These are phyloP conservation scores for Andrographis paniculata DNA, from an alignment of 305 asterid species.

Conservation along the genomic window DNA sequence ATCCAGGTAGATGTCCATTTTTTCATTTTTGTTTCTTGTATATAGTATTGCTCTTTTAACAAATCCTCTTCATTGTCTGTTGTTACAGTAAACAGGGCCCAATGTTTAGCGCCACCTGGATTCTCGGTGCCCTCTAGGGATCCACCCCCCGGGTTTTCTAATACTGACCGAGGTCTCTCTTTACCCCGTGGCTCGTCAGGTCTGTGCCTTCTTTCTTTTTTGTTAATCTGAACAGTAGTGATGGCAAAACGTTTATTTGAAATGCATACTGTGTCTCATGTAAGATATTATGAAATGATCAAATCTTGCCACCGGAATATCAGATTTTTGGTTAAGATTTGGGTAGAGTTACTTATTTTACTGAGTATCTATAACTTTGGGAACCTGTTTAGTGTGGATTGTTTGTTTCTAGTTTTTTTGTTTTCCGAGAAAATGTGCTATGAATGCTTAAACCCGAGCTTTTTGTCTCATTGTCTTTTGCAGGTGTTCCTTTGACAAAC, in stretches of 20 bases:
- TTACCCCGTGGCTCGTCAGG: constrained; percentile 53
- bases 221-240: neutral
- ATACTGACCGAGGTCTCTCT: constrained; percentile 38
- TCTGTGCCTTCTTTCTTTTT: constrained; percentile 20
- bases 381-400: no score
- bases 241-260: neutral
- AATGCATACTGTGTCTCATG: no score
- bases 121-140: constrained; percentile 62
- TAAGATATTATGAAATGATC: no score
- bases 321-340: no score
- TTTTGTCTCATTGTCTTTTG: constrained; percentile 7
- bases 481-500: constrained; percentile 50
- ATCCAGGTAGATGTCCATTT: constrained; percentile 42
- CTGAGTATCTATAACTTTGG: no score
- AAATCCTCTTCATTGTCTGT: constrained; percentile 11
- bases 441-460: neutral
- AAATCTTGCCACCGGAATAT: no score
- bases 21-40: neutral
- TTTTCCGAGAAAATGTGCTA: no score
- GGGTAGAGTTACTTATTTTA: no score
- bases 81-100: constrained; percentile 52
- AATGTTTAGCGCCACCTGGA: constrained; percentile 73
- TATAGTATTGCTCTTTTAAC: constrained; percentile 7
- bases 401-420: no score
- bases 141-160: constrained; percentile 76